phyloP scores from a whole-genome alignment of 345 rosid genomes.

The Eucalyptus curtisii region DNA sequence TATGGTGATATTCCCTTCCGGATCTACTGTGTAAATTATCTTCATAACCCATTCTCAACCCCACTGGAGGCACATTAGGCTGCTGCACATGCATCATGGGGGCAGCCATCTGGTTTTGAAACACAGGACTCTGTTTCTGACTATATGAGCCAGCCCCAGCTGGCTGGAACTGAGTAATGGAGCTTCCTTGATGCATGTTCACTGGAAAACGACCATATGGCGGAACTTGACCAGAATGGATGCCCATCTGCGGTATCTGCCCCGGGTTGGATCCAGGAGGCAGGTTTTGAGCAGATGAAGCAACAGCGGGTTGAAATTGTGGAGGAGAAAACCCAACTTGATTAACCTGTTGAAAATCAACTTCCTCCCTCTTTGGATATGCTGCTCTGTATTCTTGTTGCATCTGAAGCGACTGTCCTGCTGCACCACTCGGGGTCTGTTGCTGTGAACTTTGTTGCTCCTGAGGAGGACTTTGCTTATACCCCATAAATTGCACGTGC shows the following conservation, averaged over 20 bases:
- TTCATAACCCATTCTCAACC: conserved; percentile 33
- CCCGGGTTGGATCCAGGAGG: conserved; percentile 34
- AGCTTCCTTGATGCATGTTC: conserved; percentile 32
- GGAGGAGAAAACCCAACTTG: conserved; percentile 55
- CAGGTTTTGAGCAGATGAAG: conserved; percentile 39
- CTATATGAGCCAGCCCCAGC: conserved; percentile 36
- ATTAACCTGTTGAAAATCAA: conserved; percentile 41
- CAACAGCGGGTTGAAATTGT: conserved; percentile 35
- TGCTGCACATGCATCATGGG: conserved; percentile 36
- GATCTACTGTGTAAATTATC: conserved; percentile 44
- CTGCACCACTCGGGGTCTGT: conserved; percentile 34
- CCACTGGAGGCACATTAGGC: conserved; percentile 35
- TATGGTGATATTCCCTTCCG: conserved; percentile 41
- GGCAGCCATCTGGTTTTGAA: conserved; percentile 44
- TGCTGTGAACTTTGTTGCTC: conserved; percentile 37
- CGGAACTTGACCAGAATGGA: conserved; percentile 33
- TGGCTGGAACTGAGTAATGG: conserved; percentile 38
- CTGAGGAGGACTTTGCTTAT: conserved; percentile 38
- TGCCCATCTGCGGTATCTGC: conserved; percentile 29
- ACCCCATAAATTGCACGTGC: conserved; percentile 47
- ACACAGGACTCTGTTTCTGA: conserved; percentile 47
- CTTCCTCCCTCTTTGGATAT: conserved; percentile 39
- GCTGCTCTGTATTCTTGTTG: conserved; percentile 39
- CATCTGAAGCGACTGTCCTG: conserved; percentile 39
- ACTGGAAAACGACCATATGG: conserved; percentile 42